Base-by-base conservation (phyloP, 306 rosid genomes). In the Cyamopsis tetragonoloba region DNA sequence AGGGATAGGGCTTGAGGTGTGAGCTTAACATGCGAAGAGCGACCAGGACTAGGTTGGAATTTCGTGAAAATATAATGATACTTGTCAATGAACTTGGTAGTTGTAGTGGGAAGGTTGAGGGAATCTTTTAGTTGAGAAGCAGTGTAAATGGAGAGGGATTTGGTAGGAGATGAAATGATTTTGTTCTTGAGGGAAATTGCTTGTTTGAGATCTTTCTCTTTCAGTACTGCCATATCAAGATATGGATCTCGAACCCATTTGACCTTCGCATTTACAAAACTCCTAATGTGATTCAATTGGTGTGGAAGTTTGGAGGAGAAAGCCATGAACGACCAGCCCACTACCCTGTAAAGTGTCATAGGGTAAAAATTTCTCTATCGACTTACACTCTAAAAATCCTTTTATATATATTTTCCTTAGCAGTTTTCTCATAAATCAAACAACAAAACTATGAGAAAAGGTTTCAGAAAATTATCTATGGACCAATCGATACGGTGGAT, bases 161-260 rank as follows among this genome's bases (percentile, higher is more conserved):
- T 61, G 34, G 85, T 82, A 30, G 90, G 85, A 44, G 77, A 76
- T 14, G 85, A 88, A 71, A 86, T 39, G 56, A 91, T 81, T 19
- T 83, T 86, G 62, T 84, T 78, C 81, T 84, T 84, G 49, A 88
- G 84, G 65, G 81, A 81, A 64, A 88, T 61, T 27, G 80, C 62
- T 65, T 85, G 84, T 68, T 47, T 80, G 59, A 91, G 96, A 73
- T 88, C 62, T 75, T 85, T 88, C 80, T 86, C 96, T 83, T 85
- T 82, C 43, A 81, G 78, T 27, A 91, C 96, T 6, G 66, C 88
- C 26, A 49, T 80, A 67, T 88, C 96, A 3, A 91, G 88, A 79
- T 84, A 76, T 1, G 89, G 86, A 60, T 91, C 97, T 84, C 87
- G 78, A 13, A 85, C 95, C 95, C 95, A 91, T 75, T 91, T 88